Conservation (phyloP, 495 filamentous ascomycete species). For the Podospora pseudocomata region DNA sequence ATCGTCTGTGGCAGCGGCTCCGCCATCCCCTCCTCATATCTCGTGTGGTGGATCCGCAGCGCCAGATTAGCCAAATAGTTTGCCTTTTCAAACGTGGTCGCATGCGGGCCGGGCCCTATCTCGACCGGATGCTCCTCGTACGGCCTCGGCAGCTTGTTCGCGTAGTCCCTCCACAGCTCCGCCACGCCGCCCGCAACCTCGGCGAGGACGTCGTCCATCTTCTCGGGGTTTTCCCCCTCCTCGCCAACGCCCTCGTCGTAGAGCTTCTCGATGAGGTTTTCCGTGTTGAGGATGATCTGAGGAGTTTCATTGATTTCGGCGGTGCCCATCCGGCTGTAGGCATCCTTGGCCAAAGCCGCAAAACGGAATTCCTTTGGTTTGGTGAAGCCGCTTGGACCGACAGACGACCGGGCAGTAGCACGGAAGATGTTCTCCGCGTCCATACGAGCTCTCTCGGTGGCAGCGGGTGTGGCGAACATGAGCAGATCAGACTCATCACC, state of each 20-base stretch:
- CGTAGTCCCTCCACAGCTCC: conserved; percentile 55
- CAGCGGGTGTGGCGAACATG: conserved; percentile 46
- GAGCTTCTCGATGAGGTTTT: conserved; percentile 47
- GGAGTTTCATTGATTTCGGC: conserved; percentile 47
- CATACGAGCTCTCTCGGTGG: conserved; percentile 41
- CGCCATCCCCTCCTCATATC: conserved; percentile 39
- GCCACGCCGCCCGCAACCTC: conserved; percentile 53
- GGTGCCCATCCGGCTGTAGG: conserved; percentile 44
- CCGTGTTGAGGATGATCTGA: conserved; percentile 55
- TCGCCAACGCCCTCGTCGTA: conserved; percentile 56
- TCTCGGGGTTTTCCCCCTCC: conserved; percentile 47
- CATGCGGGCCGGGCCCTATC: conserved; percentile 61
- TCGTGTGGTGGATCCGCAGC: conserved; percentile 71
- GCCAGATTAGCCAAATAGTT: conserved; percentile 67
- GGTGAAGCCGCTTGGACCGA: conserved; percentile 21
- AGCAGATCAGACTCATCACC: conserved; percentile 43
- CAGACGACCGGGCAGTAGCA: conserved; percentile 40
- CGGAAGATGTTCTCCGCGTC: conserved; percentile 47
- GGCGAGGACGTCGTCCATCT: conserved; percentile 53
- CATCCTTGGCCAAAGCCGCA: conserved; percentile 48
- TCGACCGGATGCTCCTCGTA: conserved; percentile 52
- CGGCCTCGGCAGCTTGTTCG: conserved; percentile 43
- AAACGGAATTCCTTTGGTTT: conserved; percentile 39
- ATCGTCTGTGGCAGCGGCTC: conserved; percentile 66
- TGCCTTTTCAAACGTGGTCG: conserved; percentile 63